Conservation (phyloP, 2,329 filamentous ascomycete species). For the Sarocladium oryzae region DNA sequence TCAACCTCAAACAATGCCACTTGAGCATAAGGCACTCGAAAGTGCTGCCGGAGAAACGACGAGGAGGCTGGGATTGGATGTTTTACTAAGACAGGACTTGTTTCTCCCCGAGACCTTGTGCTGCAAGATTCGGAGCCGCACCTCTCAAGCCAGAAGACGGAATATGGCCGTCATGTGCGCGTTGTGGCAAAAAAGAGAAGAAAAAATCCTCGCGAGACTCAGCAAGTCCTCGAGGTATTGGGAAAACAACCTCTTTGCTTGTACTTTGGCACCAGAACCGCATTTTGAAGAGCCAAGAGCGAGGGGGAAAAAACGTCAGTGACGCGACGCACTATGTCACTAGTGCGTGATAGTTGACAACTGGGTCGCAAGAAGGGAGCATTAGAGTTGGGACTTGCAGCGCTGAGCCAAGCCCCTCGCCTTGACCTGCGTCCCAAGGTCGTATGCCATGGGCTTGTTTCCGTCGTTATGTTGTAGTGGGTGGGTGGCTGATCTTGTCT, state of each 20-base stretch:
- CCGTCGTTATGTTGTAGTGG: background rate
- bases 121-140: too few relatives aligned
- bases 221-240: background rate
- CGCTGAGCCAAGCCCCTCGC: background rate
- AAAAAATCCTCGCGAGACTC: too few relatives aligned
- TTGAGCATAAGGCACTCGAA: background rate
- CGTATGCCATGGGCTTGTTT: background rate
- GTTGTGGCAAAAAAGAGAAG: background rate
- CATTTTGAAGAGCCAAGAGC: background rate
- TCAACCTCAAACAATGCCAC: conserved; percentile 1
- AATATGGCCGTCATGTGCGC: background rate
- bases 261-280: background rate
- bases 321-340: background rate
- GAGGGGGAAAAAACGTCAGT: background rate
- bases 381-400: conserved; percentile 9
- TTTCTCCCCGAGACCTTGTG: background rate
- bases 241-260: background rate
- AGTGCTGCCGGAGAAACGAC: background rate
- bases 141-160: background rate
- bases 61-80: background rate
- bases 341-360: conserved; percentile 5
- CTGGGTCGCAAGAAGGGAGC: conserved; percentile 7
- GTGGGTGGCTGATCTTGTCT: too few relatives aligned
- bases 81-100: background rate
- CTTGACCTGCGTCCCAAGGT: background rate